These are phyloP conservation scores for Leccinum arenicola DNA, from an alignment of 768 basidiomycete genomes.

Conservation along the genomic window DNA sequence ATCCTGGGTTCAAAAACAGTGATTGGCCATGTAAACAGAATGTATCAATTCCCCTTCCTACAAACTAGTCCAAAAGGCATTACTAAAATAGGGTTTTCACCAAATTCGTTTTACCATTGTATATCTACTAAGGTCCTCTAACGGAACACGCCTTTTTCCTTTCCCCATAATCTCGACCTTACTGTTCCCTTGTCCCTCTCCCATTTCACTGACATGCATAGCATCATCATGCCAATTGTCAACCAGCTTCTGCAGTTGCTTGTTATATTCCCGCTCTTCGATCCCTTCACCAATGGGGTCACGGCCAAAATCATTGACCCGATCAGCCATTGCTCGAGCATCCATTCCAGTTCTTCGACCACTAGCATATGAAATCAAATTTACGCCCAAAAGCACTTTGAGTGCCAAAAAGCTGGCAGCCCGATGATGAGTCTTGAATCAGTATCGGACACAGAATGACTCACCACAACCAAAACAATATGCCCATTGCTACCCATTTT, in stretches of 20 bases:
- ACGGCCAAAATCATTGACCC: conserved; percentile 84
- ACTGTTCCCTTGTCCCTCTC: conserved; percentile 41
- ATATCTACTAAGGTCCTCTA: conserved; percentile 90
- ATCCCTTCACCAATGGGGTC: conserved; percentile 87
- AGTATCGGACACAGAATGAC: conserved; percentile 32
- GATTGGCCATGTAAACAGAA: too few species aligned
- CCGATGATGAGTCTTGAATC: neutral
- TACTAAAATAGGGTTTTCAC: conserved; percentile 27
- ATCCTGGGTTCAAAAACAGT: too few species aligned
- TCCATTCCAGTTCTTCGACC: conserved; percentile 76
- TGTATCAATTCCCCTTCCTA: too few species aligned
- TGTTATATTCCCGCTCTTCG: conserved; percentile 87
- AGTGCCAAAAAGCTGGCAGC: conserved; percentile 67
- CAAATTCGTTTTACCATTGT: conserved; percentile 96
- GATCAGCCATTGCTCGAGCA: conserved; percentile 67
- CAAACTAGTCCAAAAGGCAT: too few species aligned
- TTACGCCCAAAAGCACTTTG: conserved; percentile 91
- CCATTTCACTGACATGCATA: conserved; percentile 64
- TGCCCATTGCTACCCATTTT: conserved; percentile 64
- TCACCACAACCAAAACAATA: conserved; percentile 85
- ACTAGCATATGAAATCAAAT: conserved; percentile 81
- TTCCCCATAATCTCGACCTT: conserved; percentile 25
- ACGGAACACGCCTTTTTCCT: conserved; percentile 51
- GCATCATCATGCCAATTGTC: conserved; percentile 71
- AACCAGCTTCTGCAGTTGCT: conserved; percentile 69